These are phyloP conservation scores for Candida chauliodis DNA, from an alignment of 805 yeast genomes.

Conservation along the genomic window DNA sequence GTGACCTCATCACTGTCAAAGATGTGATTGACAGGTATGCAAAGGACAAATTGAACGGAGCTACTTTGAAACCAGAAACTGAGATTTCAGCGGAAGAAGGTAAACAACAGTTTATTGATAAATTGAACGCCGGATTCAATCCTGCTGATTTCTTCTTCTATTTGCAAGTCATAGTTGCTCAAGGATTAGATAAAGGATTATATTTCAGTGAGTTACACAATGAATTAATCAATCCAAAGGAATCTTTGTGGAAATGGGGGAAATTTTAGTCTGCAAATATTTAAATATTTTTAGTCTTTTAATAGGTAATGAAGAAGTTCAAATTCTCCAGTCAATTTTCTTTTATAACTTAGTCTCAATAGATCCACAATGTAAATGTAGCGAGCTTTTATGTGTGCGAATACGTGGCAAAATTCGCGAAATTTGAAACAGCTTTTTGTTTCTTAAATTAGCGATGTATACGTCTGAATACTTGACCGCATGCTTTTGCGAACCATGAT, in stretches of 20 bases:
- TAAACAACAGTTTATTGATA: constrained; percentile 7
- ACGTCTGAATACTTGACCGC: no score
- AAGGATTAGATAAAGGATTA: constrained; percentile 21
- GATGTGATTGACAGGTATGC: constrained; percentile 41
- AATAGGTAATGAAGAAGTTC: no score
- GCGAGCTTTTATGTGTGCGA: no score
- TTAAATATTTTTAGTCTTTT: no score
- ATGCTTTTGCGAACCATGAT: no score
- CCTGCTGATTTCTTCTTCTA: constrained; percentile 34
- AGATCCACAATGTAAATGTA: no score
- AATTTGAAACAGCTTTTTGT: no score
- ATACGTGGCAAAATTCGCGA: no score
- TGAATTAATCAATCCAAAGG: constrained; percentile 36
- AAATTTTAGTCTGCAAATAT: constrained; percentile 14
- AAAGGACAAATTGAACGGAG: constrained; percentile 22
- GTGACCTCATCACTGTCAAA: constrained; percentile 37
- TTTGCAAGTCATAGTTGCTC: constrained; percentile 20
- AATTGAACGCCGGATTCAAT: constrained; percentile 23
- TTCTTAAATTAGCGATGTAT: no score
- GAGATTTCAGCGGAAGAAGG: constrained; percentile 24
- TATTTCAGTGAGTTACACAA: constrained; percentile 19
- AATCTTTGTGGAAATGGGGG: constrained; percentile 36
- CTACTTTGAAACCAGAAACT: constrained; percentile 15
- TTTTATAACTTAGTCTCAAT: no score
- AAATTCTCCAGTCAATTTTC: no score